phyloP scores from a whole-genome alignment of 768 basidiomycete species.

The Mycena polygramma region DNA sequence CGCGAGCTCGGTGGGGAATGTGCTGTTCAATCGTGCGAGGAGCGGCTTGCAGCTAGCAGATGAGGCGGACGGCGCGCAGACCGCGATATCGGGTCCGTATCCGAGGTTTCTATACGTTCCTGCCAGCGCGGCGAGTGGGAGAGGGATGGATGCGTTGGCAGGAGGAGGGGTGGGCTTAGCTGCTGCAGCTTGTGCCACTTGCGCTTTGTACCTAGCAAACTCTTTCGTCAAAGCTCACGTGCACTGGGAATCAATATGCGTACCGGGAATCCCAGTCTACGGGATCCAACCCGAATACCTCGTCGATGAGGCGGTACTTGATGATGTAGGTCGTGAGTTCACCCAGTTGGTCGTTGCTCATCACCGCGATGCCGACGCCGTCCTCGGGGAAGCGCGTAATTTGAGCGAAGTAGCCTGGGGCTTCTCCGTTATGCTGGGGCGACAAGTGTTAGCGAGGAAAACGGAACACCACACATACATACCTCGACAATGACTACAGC shows the following conservation, averaged over 20 bases:
- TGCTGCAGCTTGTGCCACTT: no score
- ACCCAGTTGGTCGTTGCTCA: constrained; percentile 18
- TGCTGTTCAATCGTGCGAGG: not conserved
- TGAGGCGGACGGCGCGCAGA: not conserved
- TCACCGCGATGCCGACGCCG: constrained; percentile 2
- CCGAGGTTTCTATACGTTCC: constrained; percentile 5
- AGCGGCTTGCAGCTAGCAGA: not conserved
- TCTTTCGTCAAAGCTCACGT: not conserved
- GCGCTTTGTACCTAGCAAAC: not conserved
- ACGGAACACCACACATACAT: not conserved
- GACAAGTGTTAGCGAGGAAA: not conserved
- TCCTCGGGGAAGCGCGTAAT: constrained; percentile 22
- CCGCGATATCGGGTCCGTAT: constrained; percentile 11
- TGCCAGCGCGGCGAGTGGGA: not conserved
- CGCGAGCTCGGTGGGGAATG: not conserved
- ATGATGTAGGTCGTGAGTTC: constrained; percentile 3
- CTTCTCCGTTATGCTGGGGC: not conserved
- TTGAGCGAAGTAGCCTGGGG: not conserved
- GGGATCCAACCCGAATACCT: constrained; percentile 2
- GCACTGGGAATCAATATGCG: not conserved
- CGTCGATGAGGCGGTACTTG: constrained; percentile 16
- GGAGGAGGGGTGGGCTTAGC: not conserved
- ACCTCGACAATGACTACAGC: constrained; percentile 14
- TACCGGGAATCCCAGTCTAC: constrained; percentile 19
- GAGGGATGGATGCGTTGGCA: not conserved